A percentile compares a stretch with the other conserved stretches of the same genome.
phyloP scores from a whole-genome alignment of 208 protist species.

The Crithidia thermophila region DNA sequence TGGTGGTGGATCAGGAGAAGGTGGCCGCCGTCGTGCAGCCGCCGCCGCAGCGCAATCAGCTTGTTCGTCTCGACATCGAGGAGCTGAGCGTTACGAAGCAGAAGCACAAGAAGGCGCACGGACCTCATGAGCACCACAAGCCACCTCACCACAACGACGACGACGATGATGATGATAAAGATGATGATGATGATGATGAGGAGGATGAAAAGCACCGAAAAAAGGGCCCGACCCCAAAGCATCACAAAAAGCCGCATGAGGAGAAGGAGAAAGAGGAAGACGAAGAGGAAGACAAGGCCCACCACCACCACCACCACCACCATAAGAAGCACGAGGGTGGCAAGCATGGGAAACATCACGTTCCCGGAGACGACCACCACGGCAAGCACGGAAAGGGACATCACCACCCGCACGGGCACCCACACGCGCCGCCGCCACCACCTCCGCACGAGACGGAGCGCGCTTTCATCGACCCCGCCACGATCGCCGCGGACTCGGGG shows the following conservation, averaged over 20 bases:
- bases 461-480: no score
- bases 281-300: background rate
- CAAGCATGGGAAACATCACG: background rate
- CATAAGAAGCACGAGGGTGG: background rate
- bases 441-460: no score
- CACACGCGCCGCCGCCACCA: background rate
- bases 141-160: no score
- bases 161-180: background rate
- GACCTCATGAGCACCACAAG: background rate
- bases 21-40: no score
- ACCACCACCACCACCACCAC: background rate
- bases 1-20: background rate
- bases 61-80: no score
- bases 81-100: no score
- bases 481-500: background rate
- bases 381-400: no score
- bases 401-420: background rate
- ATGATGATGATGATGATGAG: background rate
- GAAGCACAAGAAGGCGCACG: no score
- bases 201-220: background rate
- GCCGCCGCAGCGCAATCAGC: no score
- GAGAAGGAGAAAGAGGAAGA: background rate
- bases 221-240: background rate
- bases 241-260: background rate
- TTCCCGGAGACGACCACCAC: background rate